Evolutionary conservation across 495 filamentous ascomycete species (phyloP).

Genomic region (Podospora tetraspora): DNA sequence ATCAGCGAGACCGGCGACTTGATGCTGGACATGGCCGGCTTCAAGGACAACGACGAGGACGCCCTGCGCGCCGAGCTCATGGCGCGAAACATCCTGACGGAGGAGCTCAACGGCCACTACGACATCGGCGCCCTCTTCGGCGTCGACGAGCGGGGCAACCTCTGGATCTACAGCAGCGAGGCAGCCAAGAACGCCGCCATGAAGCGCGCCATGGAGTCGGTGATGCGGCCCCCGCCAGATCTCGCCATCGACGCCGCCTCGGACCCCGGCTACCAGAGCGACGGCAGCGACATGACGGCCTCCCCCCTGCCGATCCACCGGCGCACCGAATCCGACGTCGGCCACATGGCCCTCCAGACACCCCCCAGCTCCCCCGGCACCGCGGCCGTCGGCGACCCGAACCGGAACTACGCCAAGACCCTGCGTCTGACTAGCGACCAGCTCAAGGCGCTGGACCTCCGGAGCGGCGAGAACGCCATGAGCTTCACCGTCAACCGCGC

Average conservation of each 20-base stretch:
- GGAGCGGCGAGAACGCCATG: constrained; percentile 81
- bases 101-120: constrained; percentile 91
- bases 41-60: constrained; percentile 89
- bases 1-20: constrained; percentile 91
- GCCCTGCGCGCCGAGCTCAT: constrained; percentile 84
- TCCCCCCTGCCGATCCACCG: constrained; percentile 39
- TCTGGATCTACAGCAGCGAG: constrained; percentile 98
- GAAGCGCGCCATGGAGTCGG: constrained; percentile 41
- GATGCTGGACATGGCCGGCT: constrained; percentile 97
- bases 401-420: constrained; percentile 91
- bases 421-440: constrained; percentile 94
- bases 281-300: constrained; percentile 43
- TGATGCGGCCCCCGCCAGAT: constrained; percentile 44
- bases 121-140: constrained; percentile 95
- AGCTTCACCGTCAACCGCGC: constrained; percentile 95
- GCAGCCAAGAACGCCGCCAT: constrained; percentile 80
- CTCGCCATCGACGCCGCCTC: constrained; percentile 70
- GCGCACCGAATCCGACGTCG: constrained; percentile 63
- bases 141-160: constrained; percentile 87
- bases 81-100: constrained; percentile 89
- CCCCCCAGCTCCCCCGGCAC: constrained; percentile 71
- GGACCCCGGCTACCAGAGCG: constrained; percentile 92
- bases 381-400: constrained; percentile 56
- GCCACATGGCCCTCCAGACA: constrained; percentile 61
- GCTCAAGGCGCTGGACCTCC: constrained; percentile 78